Evolutionary conservation across 108 stramenopile species (phyloP).

Genomic region (Tribonema minus): DNA sequence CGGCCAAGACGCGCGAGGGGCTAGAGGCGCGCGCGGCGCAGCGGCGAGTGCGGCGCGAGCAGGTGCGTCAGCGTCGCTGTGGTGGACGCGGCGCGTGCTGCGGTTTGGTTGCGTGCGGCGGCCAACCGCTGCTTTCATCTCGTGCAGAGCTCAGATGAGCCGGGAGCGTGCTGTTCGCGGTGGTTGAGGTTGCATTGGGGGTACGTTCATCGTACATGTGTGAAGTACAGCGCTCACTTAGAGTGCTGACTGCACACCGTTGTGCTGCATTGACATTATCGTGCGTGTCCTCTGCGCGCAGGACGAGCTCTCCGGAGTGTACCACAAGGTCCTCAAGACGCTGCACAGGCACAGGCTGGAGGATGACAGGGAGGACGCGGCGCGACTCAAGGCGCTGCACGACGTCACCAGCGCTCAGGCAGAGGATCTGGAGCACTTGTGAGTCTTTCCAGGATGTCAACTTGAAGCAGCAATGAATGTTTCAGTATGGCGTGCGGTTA

Average conservation of each 20-base stretch:
- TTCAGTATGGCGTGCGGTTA: too few relatives aligned
- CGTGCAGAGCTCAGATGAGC: too few relatives aligned
- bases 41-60: neutral
- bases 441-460: too few relatives aligned
- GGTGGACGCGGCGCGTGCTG: neutral
- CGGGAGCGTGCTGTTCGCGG: too few relatives aligned
- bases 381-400: conserved; percentile 40
- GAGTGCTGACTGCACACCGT: neutral
- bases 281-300: neutral
- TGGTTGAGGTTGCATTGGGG: too few relatives aligned
- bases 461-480: too few relatives aligned
- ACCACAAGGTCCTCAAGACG: neutral
- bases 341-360: neutral
- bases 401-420: conserved; percentile 27
- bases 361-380: conserved; percentile 42
- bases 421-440: conserved; percentile 41
- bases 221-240: too few relatives aligned
- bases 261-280: neutral
- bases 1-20: neutral
- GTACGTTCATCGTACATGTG: too few relatives aligned
- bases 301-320: neutral
- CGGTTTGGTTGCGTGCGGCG: neutral
- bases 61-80: neutral
- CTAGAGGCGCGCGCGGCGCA: neutral
- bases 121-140: neutral